These are phyloP conservation scores for Sporobolomyces roseus DNA, from an alignment of 768 basidiomycete species.

Conservation along the genomic window DNA sequence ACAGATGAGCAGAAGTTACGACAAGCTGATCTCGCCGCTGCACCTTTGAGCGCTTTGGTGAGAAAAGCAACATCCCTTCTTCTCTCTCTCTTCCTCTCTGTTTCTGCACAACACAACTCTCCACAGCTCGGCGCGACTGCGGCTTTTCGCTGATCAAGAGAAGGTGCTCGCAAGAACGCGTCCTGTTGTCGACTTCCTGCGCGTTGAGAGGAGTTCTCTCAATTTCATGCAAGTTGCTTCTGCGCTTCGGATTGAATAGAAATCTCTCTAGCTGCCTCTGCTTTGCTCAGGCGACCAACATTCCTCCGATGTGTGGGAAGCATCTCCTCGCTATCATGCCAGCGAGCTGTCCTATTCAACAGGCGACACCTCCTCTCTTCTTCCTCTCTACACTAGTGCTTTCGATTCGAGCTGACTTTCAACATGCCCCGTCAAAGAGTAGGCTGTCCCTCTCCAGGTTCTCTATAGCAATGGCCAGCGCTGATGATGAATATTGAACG, in stretches of 20 bases:
- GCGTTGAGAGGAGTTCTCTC: no score
- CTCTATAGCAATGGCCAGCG: neutral
- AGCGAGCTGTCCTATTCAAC: neutral
- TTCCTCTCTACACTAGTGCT: neutral
- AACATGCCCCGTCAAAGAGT: conserved; percentile 14
- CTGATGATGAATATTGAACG: neutral
- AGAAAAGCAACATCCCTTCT: no score
- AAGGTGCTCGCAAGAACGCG: no score
- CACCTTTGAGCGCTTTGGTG: no score
- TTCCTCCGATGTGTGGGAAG: neutral
- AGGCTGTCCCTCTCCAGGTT: neutral
- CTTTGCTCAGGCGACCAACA: neutral
- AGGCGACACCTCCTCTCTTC: neutral
- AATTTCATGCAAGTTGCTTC: no score
- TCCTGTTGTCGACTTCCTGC: no score
- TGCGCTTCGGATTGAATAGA: conserved; percentile 11
- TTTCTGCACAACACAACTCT: no score
- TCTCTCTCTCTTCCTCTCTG: no score
- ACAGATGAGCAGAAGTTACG: no score
- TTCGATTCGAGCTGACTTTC: neutral
- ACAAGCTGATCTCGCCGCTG: no score
- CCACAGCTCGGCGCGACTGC: no score
- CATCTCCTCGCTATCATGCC: conserved; percentile 5
- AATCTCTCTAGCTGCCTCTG: conserved; percentile 11
- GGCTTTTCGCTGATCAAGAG: no score